Evolutionary conservation across 2,329 filamentous ascomycete genomes (phyloP), one percentile per base, ranked within the genome.

Genomic region (Sporothrix brunneoviolacea): DNA sequence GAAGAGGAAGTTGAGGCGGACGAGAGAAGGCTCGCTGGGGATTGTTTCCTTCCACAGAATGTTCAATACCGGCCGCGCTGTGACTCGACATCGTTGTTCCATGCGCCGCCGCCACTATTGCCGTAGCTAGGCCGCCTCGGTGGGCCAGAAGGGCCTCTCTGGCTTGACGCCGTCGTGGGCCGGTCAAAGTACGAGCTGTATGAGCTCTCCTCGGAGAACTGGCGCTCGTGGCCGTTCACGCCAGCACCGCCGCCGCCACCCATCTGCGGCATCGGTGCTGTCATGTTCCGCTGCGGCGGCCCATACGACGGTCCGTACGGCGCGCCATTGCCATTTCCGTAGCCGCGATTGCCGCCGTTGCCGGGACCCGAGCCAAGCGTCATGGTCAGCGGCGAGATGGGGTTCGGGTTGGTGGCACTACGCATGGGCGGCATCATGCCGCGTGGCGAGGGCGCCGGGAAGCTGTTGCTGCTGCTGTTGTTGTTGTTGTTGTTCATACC

Each of bases 211-310:
- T 55, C 41, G 5, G 54, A 56, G 2, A 48, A 30, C 51, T 57
- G 53, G 5, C 54, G 55, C 21, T 38, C 41, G 33, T 56, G 54
- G 21, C 21, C 57, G 58, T 15, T 27, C 21, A 15, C 22, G 48
- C 13, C 28, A 32, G 40, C 48, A 12, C 33, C 22, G 2, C 22
- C 21, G 12, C 10, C 13, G 6, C 32, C 39, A 8, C 48, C 60
- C 57, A 48, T 53, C 51, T 12, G 49, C 19, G 55, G 57, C 22
- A 61, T 50, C 0, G 65, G 65, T 2, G 64, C 62, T 9, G 65
- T 67, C 65, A 66, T 66, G 53, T 63, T 63, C 21, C 65, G 58
- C 50, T 63, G 60, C 1, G 63, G 65, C 24, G 57, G 51, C 1
- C 41, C 47, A 32, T 59, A 61, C 1, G 63, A 65, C 24, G 57